These are phyloP conservation scores for Nelumbo lutea DNA, from an alignment of 164 flowering plant species.

Conservation along the genomic window DNA sequence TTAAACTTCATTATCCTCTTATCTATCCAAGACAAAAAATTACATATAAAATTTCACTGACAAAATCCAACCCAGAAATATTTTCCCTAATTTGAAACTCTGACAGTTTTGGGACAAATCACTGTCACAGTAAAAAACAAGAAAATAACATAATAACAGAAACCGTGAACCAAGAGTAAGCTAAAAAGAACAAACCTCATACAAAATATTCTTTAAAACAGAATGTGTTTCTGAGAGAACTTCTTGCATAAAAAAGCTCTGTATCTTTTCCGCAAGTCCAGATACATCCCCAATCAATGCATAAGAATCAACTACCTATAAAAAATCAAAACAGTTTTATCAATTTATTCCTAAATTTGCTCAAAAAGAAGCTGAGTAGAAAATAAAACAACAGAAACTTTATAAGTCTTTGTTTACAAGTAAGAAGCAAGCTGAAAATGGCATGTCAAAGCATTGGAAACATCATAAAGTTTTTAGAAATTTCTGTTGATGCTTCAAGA, in stretches of 20 bases:
- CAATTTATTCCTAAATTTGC: neutral
- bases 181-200: conserved; percentile 45
- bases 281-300: conserved; percentile 87
- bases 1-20: too few relatives aligned
- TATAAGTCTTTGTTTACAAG: too few relatives aligned
- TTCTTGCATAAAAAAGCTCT: conserved; percentile 97
- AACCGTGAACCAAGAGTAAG: neutral
- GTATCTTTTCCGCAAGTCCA: conserved; percentile 97
- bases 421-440: too few relatives aligned
- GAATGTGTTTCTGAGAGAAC: conserved; percentile 87
- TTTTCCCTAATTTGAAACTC: too few relatives aligned
- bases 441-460: too few relatives aligned
- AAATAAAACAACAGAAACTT: neutral
- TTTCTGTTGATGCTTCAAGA: too few relatives aligned
- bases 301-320: conserved; percentile 95
- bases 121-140: neutral
- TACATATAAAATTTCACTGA: too few relatives aligned
- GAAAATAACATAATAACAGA: neutral
- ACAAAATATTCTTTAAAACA: conserved; percentile 53
- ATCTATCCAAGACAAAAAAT: too few relatives aligned
- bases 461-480: too few relatives aligned
- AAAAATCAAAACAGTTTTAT: conserved; percentile 9
- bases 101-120: too few relatives aligned
- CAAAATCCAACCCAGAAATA: too few relatives aligned
- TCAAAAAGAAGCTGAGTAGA: neutral